Percentiles rank a stretch among this genome's conserved stretches.
These are phyloP conservation scores for Takakia lepidozioides DNA, from an alignment of 225 moss, liverwort and hornwort genomes.

Conservation along the genomic window DNA sequence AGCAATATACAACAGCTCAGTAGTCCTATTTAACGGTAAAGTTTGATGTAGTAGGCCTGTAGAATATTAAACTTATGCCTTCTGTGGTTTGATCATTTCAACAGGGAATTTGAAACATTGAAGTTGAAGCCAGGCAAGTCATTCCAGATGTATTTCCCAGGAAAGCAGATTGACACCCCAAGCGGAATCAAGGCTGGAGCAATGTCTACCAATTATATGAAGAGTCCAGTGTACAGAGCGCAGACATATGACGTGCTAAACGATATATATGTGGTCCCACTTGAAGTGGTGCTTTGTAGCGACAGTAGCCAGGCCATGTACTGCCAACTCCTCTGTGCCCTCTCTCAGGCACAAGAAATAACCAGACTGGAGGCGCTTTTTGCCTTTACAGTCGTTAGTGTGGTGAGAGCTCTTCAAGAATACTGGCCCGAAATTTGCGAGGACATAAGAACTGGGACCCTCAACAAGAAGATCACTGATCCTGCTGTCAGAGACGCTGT, in stretches of 20 bases:
- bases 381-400: constrained; percentile 5
- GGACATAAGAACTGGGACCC: constrained; percentile 25
- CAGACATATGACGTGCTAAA: constrained; percentile 16
- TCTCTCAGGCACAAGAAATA: constrained; percentile 7
- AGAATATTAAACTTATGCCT: too few relatives aligned
- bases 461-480: constrained; percentile 21
- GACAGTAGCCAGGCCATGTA: constrained; percentile 21
- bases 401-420: background rate
- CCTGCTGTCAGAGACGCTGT: constrained; percentile 17
- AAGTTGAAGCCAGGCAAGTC: too few relatives aligned
- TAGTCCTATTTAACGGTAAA: too few relatives aligned
- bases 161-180: constrained; percentile 2
- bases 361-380: constrained; percentile 3
- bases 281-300: constrained; percentile 9
- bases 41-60: too few relatives aligned
- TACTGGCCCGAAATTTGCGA: constrained; percentile 21
- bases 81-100: too few relatives aligned
- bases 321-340: constrained; percentile 31
- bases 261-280: constrained; percentile 18
- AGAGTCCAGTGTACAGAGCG: constrained; percentile 7
- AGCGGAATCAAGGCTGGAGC: constrained; percentile 9
- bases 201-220: constrained; percentile 22
- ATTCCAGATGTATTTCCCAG: background rate
- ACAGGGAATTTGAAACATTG: too few relatives aligned
- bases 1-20: too few relatives aligned